A percentile compares a stretch with the other conserved stretches of the same genome.
Evolutionary conservation across 179 eudicot species (phyloP).

Genomic region (Beta lomatogona): DNA sequence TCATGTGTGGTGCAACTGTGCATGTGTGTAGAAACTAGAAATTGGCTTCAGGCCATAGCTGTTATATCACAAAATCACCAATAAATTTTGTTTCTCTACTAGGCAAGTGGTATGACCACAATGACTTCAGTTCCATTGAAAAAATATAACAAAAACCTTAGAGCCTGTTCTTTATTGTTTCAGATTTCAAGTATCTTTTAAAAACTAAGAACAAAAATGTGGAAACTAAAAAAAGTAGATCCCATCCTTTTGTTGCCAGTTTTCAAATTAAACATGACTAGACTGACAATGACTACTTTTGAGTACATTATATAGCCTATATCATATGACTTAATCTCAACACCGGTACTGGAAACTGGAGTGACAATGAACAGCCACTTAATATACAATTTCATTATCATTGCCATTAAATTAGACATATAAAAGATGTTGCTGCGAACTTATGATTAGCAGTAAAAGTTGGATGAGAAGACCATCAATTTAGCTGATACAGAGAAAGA

Average conservation of each 20-base stretch:
- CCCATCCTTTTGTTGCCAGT: no score
- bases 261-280: no score
- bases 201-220: no score
- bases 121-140: neutral
- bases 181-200: no score
- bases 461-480: constrained; percentile 1
- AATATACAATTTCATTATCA: neutral
- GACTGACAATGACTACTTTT: no score
- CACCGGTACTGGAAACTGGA: no score
- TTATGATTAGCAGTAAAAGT: neutral
- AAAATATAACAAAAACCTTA: neutral
- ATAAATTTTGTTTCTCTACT: neutral
- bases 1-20: no score
- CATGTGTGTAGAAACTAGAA: neutral
- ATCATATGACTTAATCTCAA: no score
- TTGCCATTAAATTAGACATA: neutral
- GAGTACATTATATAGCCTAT: no score
- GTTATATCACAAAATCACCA: neutral
- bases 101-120: neutral
- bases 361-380: no score
- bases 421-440: neutral
- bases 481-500: neutral
- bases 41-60: neutral
- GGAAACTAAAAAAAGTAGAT: no score
- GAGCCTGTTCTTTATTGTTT: no score